These are phyloP conservation scores for Phytophthora melonis DNA, from an alignment of 352 stramenopile species.

Conservation along the genomic window DNA sequence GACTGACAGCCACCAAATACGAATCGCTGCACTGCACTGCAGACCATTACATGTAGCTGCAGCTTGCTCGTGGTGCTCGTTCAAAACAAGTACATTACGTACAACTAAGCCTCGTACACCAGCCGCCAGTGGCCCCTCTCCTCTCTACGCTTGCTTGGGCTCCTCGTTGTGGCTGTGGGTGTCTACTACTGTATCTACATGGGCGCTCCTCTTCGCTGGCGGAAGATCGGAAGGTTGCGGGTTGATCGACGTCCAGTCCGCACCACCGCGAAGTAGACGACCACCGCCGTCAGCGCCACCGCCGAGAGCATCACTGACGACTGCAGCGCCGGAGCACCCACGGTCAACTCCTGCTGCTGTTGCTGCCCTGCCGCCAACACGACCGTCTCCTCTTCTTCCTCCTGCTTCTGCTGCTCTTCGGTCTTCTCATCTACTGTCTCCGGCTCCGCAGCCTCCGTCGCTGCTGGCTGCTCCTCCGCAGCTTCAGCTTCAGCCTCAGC, in stretches of 20 bases:
- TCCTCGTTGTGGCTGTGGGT: neutral
- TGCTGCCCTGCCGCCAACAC: neutral
- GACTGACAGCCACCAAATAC: neutral
- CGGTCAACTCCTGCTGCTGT: neutral
- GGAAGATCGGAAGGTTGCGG: conserved; percentile 32
- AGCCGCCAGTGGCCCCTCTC: too few relatives aligned
- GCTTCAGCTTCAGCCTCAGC: neutral
- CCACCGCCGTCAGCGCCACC: conserved; percentile 16
- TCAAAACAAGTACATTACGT: neutral
- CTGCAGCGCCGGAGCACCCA: conserved; percentile 18
- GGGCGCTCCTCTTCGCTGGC: conserved; percentile 23
- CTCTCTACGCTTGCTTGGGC: too few relatives aligned
- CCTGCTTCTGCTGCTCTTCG: too few relatives aligned
- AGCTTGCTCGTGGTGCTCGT: neutral
- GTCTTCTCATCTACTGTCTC: conserved; percentile 4
- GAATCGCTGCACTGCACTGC: neutral
- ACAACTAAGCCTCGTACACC: neutral
- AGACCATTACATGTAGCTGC: too few relatives aligned
- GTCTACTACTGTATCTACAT: conserved; percentile 14
- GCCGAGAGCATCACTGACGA: conserved; percentile 38
- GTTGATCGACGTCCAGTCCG: conserved; percentile 8
- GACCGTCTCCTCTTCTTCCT: conserved; percentile 3
- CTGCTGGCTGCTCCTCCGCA: neutral
- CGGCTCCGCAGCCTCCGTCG: neutral
- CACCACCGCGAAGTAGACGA: conserved; percentile 29